phyloP scores from a whole-genome alignment of 2,329 filamentous ascomycete species.

The Pleomassaria siparia region DNA sequence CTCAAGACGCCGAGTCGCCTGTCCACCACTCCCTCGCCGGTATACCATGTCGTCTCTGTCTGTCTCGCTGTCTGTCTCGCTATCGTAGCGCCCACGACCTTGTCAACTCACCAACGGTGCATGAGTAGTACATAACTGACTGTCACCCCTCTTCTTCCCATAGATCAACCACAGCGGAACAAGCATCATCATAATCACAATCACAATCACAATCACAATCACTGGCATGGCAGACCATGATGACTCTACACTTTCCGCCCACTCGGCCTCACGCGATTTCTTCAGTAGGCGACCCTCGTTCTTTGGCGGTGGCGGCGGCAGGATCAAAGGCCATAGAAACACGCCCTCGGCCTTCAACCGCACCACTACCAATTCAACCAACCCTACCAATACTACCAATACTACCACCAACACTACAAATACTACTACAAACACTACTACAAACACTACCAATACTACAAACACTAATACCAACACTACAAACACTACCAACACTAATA shows the following conservation, averaged over 20 bases:
- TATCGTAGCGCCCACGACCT: too few species aligned
- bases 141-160: too few species aligned
- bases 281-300: slow-evolving; percentile 37
- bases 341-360: slow-evolving; percentile 6
- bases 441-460: too few species aligned
- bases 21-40: not conserved
- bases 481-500: slow-evolving; percentile 5
- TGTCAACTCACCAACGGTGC: too few species aligned
- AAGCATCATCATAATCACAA: too few species aligned
- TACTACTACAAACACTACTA: too few species aligned
- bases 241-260: slow-evolving; percentile 2
- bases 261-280: slow-evolving; percentile 18
- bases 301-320: slow-evolving; percentile 28
- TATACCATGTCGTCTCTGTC: not conserved
- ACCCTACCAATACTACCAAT: too few species aligned
- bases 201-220: not conserved
- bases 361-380: slow-evolving; percentile 11
- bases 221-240: slow-evolving; percentile 19
- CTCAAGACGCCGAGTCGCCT: not conserved
- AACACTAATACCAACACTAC: too few species aligned
- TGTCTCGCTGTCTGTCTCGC: not conserved
- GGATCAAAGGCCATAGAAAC: slow-evolving; percentile 11
- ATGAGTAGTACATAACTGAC: too few species aligned
- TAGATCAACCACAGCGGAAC: too few species aligned
- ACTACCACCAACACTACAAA: slow-evolving; percentile 8